Evolutionary conservation across 148 eudicot genomes (phyloP).

Genomic region (Gaultheria prostrata): DNA sequence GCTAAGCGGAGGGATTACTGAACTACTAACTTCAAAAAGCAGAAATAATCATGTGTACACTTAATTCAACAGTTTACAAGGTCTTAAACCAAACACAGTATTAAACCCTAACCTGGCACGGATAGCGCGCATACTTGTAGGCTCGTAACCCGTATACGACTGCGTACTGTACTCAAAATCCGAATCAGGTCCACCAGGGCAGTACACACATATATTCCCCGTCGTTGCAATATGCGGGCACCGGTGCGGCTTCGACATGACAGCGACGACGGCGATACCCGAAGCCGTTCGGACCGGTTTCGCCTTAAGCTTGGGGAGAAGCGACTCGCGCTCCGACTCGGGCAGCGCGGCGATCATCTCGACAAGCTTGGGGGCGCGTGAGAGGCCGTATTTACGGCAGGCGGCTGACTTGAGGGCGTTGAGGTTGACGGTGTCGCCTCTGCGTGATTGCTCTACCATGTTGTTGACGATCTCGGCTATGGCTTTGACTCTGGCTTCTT

Average conservation of each 20-base stretch:
- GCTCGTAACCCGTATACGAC: slow-evolving; percentile 94
- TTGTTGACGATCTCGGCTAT: slow-evolving; percentile 80
- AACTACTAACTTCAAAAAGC: background rate
- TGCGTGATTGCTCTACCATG: slow-evolving; percentile 65
- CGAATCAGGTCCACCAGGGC: slow-evolving; percentile 97
- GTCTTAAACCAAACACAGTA: background rate
- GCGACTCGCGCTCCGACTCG: slow-evolving; percentile 63
- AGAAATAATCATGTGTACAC: no score
- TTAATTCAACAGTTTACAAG: background rate
- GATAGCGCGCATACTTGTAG: slow-evolving; percentile 99
- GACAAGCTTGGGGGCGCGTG: slow-evolving; percentile 86
- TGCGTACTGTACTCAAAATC: slow-evolving; percentile 99
- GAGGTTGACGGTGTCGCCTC: slow-evolving; percentile 74
- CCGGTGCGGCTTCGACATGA: slow-evolving; percentile 96
- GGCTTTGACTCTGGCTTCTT: slow-evolving; percentile 86
- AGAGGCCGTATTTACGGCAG: slow-evolving; percentile 87
- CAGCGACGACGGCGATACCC: slow-evolving; percentile 95
- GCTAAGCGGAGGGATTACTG: no score
- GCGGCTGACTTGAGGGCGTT: slow-evolving; percentile 88
- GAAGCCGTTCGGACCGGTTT: slow-evolving; percentile 95
- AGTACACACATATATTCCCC: slow-evolving; percentile 94
- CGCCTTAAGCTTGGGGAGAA: slow-evolving; percentile 77
- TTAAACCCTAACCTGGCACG: slow-evolving; percentile 62
- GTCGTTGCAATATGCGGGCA: slow-evolving; percentile 98
- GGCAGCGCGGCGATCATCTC: slow-evolving; percentile 98